These are phyloP conservation scores for Zygnema cylindricum DNA, from an alignment of 139 green algal genomes.

Conservation along the genomic window DNA sequence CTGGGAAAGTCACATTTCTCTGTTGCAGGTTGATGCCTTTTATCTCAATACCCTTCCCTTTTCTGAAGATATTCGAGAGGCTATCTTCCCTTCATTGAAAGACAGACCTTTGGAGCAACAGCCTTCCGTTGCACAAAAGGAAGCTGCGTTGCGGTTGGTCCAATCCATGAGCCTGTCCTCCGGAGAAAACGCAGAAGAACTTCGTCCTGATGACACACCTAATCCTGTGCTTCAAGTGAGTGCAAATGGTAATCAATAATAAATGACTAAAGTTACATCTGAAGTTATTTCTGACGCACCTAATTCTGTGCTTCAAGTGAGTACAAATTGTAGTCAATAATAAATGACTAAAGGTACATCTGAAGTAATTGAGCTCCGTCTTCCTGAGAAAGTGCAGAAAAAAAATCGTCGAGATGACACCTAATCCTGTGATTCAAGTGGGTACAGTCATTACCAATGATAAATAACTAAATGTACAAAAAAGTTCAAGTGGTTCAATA, in stretches of 20 bases:
- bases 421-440: conserved; percentile 46
- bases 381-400: not conserved
- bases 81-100: conserved; percentile 27
- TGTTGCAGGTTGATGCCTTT: conserved; percentile 42
- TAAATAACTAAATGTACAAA: not conserved
- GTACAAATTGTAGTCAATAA: not conserved
- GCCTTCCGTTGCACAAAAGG: not conserved
- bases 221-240: conserved; percentile 47
- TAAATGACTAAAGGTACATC: not conserved
- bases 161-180: conserved; percentile 16
- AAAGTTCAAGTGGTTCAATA: not conserved
- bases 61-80: conserved; percentile 50
- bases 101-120: not conserved
- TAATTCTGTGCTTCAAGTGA: conserved; percentile 46
- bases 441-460: not conserved
- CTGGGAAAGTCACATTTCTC: too few species aligned
- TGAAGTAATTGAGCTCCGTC: not conserved
- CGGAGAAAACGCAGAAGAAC: not conserved
- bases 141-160: not conserved
- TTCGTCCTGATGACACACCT: conserved; percentile 26
- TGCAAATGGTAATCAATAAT: not conserved
- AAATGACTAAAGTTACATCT: not conserved
- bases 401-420: not conserved
- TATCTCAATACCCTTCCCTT: conserved; percentile 49
- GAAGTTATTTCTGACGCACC: conserved; percentile 10